A percentile compares a stretch with the other conserved stretches of the same genome.
These are phyloP conservation scores for Corchorus olitorius DNA, from an alignment of 345 rosid species.

Conservation along the genomic window DNA sequence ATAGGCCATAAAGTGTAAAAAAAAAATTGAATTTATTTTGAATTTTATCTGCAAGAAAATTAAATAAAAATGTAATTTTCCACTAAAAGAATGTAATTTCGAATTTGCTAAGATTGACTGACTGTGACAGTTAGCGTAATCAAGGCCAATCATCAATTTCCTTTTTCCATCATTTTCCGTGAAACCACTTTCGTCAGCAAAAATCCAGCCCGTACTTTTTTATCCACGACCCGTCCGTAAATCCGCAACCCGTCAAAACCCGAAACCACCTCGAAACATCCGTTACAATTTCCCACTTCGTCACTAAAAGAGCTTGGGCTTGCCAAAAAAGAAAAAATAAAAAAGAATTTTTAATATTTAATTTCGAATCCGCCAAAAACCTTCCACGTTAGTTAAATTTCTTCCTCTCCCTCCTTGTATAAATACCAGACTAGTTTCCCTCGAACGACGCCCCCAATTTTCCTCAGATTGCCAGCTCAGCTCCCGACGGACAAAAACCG, in stretches of 20 bases:
- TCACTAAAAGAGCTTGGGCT: background rate
- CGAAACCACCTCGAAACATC: conserved; percentile 26
- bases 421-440: background rate
- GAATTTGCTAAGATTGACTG: background rate
- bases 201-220: conserved; percentile 21
- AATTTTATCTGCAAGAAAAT: too few relatives aligned
- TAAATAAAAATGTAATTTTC: background rate
- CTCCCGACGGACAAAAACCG: background rate
- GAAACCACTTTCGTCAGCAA: background rate
- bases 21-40: too few relatives aligned
- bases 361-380: conserved; percentile 19
- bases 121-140: background rate
- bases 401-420: conserved; percentile 10
- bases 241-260: conserved; percentile 17
- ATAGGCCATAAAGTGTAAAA: too few relatives aligned
- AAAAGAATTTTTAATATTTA: background rate
- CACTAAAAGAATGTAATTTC: background rate
- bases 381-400: conserved; percentile 3
- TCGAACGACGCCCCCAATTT: background rate
- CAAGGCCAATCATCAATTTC: background rate
- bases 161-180: background rate
- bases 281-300: background rate
- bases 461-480: conserved; percentile 16
- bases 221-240: conserved; percentile 9
- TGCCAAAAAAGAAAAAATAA: background rate